Evolutionary conservation across 2,329 filamentous ascomycete species (phyloP), one percentile per base, ranked within the genome.

Genomic region (Fusarium nanum): DNA sequence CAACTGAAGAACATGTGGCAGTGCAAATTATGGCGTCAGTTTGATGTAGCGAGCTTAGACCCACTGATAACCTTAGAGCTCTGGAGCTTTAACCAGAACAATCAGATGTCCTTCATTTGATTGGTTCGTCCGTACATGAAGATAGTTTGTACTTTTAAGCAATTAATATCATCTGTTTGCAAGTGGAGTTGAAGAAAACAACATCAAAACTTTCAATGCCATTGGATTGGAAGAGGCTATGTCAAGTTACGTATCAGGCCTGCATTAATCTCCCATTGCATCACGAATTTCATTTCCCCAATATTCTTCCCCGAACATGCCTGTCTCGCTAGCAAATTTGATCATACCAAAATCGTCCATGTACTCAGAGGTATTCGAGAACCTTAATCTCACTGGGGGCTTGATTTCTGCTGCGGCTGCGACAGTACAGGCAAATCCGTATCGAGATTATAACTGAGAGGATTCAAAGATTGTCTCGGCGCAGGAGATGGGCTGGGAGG

Each of bases 401-500:
- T 32, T 4, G 28, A 9, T 3, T 28, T 46, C 25, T 44, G 27
- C 14, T 45, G 25, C 5, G 25, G 28, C 14, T 27, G 18, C 14
- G 25, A 11, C 4, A 25, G 9, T 8, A n/a, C 34, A n/a, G 34
- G 34, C 11, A 37, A 52, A 57, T 4, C 50, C 45, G 45, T 44
- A 18, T 42, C 34, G 5, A 28, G 32, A 18, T 56, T 52, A 34
- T 53, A 37, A 3, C 52, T 27, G 12, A 22, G 45, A 10, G 63
- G 53, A 13, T 62, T 50, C 8, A 32, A 28, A 7, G 58, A 27
- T 5, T 22, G 48, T 32, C 71, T 65, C 1, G 71, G 71, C 7
- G 69, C 69, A 2, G 71, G 71, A 25, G 71, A 73, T n/a, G 71
- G 71, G 5, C 57, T 73, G 4, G 71, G 69, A 7, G 71, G 71